These are phyloP conservation scores for Globisporangium lucens DNA, from an alignment of 352 stramenopile species.

Conservation along the genomic window DNA sequence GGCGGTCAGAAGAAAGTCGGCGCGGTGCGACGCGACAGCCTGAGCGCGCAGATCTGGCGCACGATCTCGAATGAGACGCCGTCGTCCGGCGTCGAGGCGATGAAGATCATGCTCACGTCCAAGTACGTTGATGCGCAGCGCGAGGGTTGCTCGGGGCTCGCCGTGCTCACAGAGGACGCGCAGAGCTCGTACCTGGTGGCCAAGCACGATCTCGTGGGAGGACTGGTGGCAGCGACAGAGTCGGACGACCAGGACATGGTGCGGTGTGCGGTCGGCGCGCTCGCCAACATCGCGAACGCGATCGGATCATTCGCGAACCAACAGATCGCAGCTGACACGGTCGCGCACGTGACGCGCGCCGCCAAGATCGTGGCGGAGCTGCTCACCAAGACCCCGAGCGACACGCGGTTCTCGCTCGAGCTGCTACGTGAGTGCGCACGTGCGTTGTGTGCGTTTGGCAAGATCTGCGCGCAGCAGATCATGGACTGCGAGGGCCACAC, in stretches of 20 bases:
- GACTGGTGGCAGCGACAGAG: constrained; percentile 42
- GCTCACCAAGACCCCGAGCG: constrained; percentile 40
- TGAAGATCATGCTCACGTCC: constrained; percentile 86
- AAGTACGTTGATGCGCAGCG: constrained; percentile 66
- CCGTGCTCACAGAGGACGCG: constrained; percentile 62
- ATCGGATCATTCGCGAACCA: constrained; percentile 43
- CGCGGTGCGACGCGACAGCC: constrained; percentile 32
- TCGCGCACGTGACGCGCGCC: constrained; percentile 51
- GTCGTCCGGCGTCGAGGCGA: constrained; percentile 71
- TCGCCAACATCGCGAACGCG: constrained; percentile 65
- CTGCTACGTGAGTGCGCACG: constrained; percentile 70
- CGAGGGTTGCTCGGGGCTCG: constrained; percentile 70
- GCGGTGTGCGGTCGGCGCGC: constrained; percentile 57
- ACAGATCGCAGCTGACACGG: constrained; percentile 28
- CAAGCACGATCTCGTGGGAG: constrained; percentile 46
- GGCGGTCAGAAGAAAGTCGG: constrained; percentile 62
- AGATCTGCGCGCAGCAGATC: constrained; percentile 39
- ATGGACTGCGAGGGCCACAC: constrained; percentile 19
- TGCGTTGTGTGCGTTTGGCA: constrained; percentile 48
- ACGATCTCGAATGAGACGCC: constrained; percentile 49
- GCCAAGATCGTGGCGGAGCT: constrained; percentile 39
- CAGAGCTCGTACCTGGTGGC: constrained; percentile 62
- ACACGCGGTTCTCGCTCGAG: constrained; percentile 62
- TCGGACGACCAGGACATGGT: constrained; percentile 64
- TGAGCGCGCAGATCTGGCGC: constrained; percentile 61